Percentiles rank a stretch among this genome's conserved stretches.
Conservation (phyloP, 2,329 filamentous ascomycete genomes). For the Alternaria arborescens region DNA sequence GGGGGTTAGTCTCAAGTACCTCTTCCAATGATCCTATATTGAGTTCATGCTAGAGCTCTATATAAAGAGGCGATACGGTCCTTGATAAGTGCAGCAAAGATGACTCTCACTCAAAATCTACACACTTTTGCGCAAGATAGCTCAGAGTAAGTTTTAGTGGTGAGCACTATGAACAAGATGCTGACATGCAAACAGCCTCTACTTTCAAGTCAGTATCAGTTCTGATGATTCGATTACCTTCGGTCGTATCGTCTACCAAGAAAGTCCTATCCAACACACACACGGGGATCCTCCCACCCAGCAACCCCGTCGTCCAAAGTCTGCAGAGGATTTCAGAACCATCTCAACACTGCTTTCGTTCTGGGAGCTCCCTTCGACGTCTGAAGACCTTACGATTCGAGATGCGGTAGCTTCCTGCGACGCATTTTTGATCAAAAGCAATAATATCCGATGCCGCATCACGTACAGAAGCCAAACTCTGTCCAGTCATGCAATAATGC, state of each 20-base stretch:
- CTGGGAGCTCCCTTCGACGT: too few species aligned
- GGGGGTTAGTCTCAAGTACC: not conserved
- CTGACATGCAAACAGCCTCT: not conserved
- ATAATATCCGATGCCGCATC: too few species aligned
- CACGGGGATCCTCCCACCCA: too few species aligned
- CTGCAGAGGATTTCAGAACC: too few species aligned
- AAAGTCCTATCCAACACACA: too few species aligned
- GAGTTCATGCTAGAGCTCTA: not conserved
- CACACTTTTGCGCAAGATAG: not conserved
- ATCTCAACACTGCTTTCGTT: too few species aligned
- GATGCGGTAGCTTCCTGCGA: too few species aligned
- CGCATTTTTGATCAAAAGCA: too few species aligned
- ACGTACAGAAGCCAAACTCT: too few species aligned
- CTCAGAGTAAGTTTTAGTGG: not conserved
- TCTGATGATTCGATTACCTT: not conserved
- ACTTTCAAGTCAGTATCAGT: not conserved
- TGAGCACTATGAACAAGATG: not conserved
- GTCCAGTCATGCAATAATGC: too few species aligned
- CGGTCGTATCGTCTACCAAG: not conserved
- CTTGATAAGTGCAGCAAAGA: not conserved
- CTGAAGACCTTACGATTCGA: too few species aligned
- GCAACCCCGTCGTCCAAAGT: too few species aligned
- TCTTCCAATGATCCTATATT: not conserved
- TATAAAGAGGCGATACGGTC: not conserved
- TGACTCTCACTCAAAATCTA: not conserved